Evolutionary conservation across 2,329 filamentous ascomycete species (phyloP).

Genomic region (Parascedosporium putredinis): DNA sequence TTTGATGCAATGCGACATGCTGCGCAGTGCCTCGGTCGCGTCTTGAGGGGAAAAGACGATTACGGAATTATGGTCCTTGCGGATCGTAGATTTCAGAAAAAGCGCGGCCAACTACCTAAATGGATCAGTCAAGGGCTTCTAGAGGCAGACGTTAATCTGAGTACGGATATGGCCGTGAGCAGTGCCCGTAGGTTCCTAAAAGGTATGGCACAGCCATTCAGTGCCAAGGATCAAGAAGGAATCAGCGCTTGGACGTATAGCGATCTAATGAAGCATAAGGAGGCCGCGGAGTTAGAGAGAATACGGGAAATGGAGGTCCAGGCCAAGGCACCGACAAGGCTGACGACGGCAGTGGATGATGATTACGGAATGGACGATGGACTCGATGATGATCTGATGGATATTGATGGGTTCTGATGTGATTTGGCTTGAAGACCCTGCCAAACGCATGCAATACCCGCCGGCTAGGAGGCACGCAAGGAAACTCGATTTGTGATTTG

Average conservation of each 20-base stretch:
- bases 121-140: slow-evolving; percentile 89
- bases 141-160: slow-evolving; percentile 79
- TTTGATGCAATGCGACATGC: slow-evolving; percentile 99
- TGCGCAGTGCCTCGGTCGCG: slow-evolving; percentile 89
- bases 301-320: slow-evolving; percentile 51
- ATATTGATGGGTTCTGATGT: slow-evolving; percentile 25
- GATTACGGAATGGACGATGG: slow-evolving; percentile 41
- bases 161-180: slow-evolving; percentile 89
- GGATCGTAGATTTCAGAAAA: slow-evolving; percentile 87
- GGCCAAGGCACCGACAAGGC: slow-evolving; percentile 20
- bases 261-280: slow-evolving; percentile 69
- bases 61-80: slow-evolving; percentile 99
- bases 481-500: no score
- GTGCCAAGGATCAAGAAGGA: slow-evolving; percentile 73
- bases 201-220: slow-evolving; percentile 87
- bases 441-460: not conserved
- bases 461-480: no score
- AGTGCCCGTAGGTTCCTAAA: slow-evolving; percentile 81
- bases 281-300: slow-evolving; percentile 59
- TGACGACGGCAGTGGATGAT: slow-evolving; percentile 20
- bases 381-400: slow-evolving; percentile 46
- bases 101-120: slow-evolving; percentile 80
- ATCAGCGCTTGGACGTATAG: slow-evolving; percentile 83
- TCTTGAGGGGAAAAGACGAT: slow-evolving; percentile 91
- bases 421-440: not conserved